These are phyloP conservation scores for Saxophila tyrrhenica DNA, from an alignment of 495 filamentous ascomycete species.

Conservation along the genomic window DNA sequence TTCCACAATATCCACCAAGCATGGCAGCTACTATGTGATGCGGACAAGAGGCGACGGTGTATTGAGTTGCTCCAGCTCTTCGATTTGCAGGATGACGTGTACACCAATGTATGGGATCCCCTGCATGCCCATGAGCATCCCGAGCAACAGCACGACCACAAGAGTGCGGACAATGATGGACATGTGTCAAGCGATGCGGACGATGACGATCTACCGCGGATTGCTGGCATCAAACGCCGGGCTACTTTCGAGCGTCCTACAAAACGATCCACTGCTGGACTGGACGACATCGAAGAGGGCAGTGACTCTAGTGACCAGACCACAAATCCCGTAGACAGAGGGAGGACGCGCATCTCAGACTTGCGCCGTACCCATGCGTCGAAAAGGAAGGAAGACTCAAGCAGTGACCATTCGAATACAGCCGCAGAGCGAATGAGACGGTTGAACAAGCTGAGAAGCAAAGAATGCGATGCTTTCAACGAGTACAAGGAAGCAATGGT, in stretches of 20 bases:
- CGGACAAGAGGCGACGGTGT: slow-evolving; percentile 14
- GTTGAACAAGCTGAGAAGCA: slow-evolving; percentile 13
- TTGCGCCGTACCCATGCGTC: background rate
- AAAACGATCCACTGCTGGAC: background rate
- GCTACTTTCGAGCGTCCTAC: slow-evolving; percentile 3
- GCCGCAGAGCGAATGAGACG: slow-evolving; percentile 8
- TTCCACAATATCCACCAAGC: slow-evolving; percentile 15
- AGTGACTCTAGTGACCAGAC: background rate
- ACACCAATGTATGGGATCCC: slow-evolving; percentile 7
- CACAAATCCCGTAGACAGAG: background rate
- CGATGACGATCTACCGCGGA: slow-evolving; percentile 13
- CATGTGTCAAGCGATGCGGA: slow-evolving; percentile 18
- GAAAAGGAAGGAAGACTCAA: background rate
- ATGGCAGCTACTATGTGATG: slow-evolving; percentile 4
- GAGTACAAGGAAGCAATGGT: slow-evolving; percentile 13
- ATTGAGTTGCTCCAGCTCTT: slow-evolving; percentile 9
- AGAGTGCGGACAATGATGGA: background rate
- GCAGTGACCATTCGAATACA: background rate
- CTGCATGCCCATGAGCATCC: background rate
- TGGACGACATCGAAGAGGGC: background rate
- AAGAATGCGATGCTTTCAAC: slow-evolving; percentile 11
- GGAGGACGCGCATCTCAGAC: background rate
- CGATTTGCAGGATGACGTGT: slow-evolving; percentile 9
- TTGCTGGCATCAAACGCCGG: slow-evolving; percentile 2
- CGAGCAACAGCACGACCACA: background rate